Evolutionary conservation across 2,329 filamentous ascomycete genomes (phyloP).

Genomic region (Cordyceps javanica): DNA sequence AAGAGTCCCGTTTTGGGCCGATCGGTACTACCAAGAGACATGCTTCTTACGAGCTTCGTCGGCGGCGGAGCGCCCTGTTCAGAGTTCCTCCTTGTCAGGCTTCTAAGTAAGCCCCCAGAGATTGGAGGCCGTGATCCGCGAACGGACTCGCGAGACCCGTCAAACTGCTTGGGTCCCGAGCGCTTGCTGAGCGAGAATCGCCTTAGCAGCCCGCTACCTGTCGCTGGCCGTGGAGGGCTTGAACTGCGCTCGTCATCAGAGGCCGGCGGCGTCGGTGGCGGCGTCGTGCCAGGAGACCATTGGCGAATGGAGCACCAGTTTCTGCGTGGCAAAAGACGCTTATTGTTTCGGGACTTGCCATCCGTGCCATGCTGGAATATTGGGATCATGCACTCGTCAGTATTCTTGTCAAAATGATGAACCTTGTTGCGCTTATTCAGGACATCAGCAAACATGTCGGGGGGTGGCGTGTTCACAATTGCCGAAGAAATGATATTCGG

Average conservation of each 20-base stretch:
- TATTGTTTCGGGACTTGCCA: slow-evolving; percentile 85
- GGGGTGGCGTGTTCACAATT: slow-evolving; percentile 87
- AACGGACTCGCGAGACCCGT: slow-evolving; percentile 31
- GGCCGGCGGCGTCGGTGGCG: slow-evolving; percentile 58
- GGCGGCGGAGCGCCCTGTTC: slow-evolving; percentile 32
- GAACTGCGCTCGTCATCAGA: slow-evolving; percentile 40
- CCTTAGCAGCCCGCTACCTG: slow-evolving; percentile 35
- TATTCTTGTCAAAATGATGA: slow-evolving; percentile 66
- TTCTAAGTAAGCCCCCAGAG: slow-evolving; percentile 42
- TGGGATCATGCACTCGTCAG: slow-evolving; percentile 93
- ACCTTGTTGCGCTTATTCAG: slow-evolving; percentile 89
- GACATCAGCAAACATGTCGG: slow-evolving; percentile 81
- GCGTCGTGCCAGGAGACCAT: slow-evolving; percentile 73
- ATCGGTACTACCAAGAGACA: slow-evolving; percentile 55
- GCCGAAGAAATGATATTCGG: slow-evolving; percentile 90
- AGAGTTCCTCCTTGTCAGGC: slow-evolving; percentile 32
- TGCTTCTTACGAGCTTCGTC: slow-evolving; percentile 45
- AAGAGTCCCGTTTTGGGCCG: slow-evolving; percentile 38
- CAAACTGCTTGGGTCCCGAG: slow-evolving; percentile 30
- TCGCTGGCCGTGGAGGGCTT: slow-evolving; percentile 29
- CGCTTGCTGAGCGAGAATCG: slow-evolving; percentile 36
- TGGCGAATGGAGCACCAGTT: slow-evolving; percentile 94
- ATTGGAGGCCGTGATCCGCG: slow-evolving; percentile 43
- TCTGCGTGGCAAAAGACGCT: slow-evolving; percentile 75
- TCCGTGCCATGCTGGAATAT: slow-evolving; percentile 88